Evolutionary conservation across 2,329 filamentous ascomycete genomes (phyloP).

Genomic region (Xylariaceae sp.): DNA sequence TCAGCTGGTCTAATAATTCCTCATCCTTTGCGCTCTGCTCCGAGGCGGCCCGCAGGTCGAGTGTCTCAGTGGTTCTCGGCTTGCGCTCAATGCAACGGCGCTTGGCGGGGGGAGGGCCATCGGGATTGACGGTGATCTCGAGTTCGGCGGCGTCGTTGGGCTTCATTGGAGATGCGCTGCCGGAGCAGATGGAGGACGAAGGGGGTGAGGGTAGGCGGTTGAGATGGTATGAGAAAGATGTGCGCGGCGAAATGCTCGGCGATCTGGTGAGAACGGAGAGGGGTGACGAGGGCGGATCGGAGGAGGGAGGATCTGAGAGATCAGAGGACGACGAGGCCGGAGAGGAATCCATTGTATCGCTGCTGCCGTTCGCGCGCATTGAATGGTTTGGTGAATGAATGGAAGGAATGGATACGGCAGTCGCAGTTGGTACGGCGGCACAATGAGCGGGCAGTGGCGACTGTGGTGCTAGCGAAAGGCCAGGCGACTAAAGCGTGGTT

Average conservation of each 20-base stretch:
- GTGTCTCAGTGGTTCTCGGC: constrained; percentile 73
- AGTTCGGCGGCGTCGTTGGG: constrained; percentile 36
- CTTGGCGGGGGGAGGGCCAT: constrained; percentile 69
- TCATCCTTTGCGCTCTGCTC: constrained; percentile 47
- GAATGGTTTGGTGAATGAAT: too few relatives aligned
- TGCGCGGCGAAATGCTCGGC: constrained; percentile 46
- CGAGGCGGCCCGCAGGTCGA: constrained; percentile 61
- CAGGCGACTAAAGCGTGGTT: too few relatives aligned
- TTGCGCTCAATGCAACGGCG: constrained; percentile 61
- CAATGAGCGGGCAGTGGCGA: too few relatives aligned
- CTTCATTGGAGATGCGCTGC: constrained; percentile 50
- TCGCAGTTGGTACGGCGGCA: too few relatives aligned
- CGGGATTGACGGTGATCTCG: constrained; percentile 40
- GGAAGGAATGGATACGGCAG: not conserved
- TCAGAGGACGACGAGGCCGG: constrained; percentile 25
- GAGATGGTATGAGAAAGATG: constrained; percentile 32
- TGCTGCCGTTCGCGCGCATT: too few relatives aligned
- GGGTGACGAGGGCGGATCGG: constrained; percentile 48
- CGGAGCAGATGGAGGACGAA: constrained; percentile 43
- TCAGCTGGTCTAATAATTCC: constrained; percentile 65
- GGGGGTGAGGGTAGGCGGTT: constrained; percentile 53
- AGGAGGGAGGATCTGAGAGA: constrained; percentile 35
- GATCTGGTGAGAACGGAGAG: constrained; percentile 52
- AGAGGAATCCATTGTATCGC: constrained; percentile 23
- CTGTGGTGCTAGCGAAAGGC: too few relatives aligned